A percentile compares a stretch with the other conserved stretches of the same genome.
These are phyloP conservation scores for Dactylellina leptospora DNA, from an alignment of 2,329 filamentous ascomycete species.

Conservation along the genomic window DNA sequence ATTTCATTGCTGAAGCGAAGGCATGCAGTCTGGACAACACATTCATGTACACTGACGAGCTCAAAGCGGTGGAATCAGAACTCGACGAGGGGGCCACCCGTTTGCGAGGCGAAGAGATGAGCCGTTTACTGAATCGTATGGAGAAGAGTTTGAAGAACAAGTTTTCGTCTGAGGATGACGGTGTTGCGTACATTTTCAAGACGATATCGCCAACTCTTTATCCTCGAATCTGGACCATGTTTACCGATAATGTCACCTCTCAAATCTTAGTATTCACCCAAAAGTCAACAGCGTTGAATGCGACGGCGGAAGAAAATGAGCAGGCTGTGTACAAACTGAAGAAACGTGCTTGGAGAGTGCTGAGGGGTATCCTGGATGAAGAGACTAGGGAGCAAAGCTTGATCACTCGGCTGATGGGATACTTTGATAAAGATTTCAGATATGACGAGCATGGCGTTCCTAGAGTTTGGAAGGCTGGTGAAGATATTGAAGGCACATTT, in stretches of 20 bases:
- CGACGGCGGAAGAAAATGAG: conserved; percentile 87
- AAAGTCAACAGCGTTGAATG: conserved; percentile 73
- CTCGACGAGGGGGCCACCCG: conserved; percentile 85
- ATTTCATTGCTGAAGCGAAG: conserved; percentile 79
- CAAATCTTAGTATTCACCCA: conserved; percentile 37
- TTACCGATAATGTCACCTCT: conserved; percentile 75
- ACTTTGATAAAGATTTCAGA: conserved; percentile 96
- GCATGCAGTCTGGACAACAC: conserved; percentile 76
- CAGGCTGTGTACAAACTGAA: conserved; percentile 91
- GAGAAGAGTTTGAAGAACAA: conserved; percentile 93
- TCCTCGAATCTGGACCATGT: conserved; percentile 93
- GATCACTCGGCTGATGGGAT: conserved; percentile 48
- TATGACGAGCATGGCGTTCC: conserved; percentile 96
- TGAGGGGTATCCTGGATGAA: conserved; percentile 90
- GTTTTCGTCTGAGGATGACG: conserved; percentile 67
- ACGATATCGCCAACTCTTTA: conserved; percentile 68
- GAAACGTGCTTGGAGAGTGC: conserved; percentile 91
- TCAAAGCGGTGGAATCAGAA: conserved; percentile 84
- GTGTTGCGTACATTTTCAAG: conserved; percentile 43
- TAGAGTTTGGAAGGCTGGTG: conserved; percentile 92
- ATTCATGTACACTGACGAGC: conserved; percentile 77
- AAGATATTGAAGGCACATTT: conserved; percentile 96
- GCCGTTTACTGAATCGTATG: conserved; percentile 84
- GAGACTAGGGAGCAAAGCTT: conserved; percentile 64
- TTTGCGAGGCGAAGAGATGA: conserved; percentile 94